Evolutionary conservation across 169 alveolate species (phyloP), one percentile per base, ranked within the genome.

Genomic region (Plasmodium vinckei): DNA sequence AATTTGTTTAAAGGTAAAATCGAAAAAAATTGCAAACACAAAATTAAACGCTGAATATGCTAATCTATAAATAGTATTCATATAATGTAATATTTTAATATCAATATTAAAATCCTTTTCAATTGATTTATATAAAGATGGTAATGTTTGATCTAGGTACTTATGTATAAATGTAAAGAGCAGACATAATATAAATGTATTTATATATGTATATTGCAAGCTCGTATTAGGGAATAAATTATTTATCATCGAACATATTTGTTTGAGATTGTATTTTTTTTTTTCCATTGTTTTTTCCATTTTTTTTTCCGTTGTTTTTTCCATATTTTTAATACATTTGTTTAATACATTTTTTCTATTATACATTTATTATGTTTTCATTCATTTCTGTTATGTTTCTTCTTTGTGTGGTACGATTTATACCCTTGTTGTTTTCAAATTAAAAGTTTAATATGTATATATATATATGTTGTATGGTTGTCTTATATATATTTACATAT

Each of bases 111-210:
- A 75, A 63, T 75, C 88, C 23, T 75, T 75, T 63, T 75, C 88
- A 47, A 75, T 75, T 13, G 88, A 75, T 56, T 75, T 75, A 56
- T 75, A 75, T 54, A 75, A 75, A 17, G 88, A 75, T 64, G 88
- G 88, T 15, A 75, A 68, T 25, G 88, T 75, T 65, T 75, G 88
- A 19, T 75, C 88, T 17, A 75, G 73, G 46, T 75, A 75, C 17
- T 75, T 75, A 46, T 75, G 88, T 75, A 75, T 54, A 75, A 75
- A 75, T 27, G 88, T 75, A 75, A 75, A 75, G 2, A 54, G 27
- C 5, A 75, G 21, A 49, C 72, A 75, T 39, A 75, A 63, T 42
- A 63, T n/a, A 61, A 75, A 75, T 46, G 70, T 64, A 63, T 75
- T 75, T 46, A 75, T 33, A 67, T 75, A 75, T 12, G 88, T 75